A percentile compares a stretch with the other conserved stretches of the same genome.
Evolutionary conservation across 2,329 filamentous ascomycete species (phyloP).

Genomic region (Stromatinia cepivora): DNA sequence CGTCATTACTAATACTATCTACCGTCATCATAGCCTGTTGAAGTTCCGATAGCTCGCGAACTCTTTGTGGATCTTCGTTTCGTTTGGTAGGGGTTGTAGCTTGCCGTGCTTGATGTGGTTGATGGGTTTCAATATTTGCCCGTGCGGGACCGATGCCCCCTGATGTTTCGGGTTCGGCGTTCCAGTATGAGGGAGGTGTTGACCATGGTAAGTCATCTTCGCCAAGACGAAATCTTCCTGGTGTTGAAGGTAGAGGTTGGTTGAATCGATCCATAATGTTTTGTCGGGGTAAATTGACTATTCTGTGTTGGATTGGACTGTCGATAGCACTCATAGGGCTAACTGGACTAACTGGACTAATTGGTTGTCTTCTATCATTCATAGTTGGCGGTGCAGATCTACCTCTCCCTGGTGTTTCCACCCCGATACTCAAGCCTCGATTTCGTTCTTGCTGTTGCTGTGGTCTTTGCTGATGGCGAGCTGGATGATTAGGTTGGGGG

Average conservation of each 20-base stretch:
- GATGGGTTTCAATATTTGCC: not conserved
- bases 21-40: conserved; percentile 42
- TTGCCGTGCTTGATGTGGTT: conserved; percentile 1
- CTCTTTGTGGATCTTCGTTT: conserved; percentile 37
- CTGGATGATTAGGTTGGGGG: not conserved
- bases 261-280: conserved; percentile 8
- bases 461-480: conserved; percentile 7
- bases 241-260: conserved; percentile 36
- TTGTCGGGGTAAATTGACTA: conserved; percentile 21
- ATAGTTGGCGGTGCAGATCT: conserved; percentile 37
- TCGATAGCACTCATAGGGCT: conserved; percentile 30
- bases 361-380: conserved; percentile 27
- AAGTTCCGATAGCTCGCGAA: conserved; percentile 36
- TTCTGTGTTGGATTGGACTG: conserved; percentile 25
- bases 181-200: conserved; percentile 36
- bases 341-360: conserved; percentile 29
- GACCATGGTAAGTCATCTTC: conserved; percentile 40
- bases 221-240: conserved; percentile 39
- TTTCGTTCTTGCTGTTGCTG: conserved; percentile 21
- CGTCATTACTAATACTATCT: conserved; percentile 36
- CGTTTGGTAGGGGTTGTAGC: conserved; percentile 22
- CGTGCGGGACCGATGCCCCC: not conserved
- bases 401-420: conserved; percentile 30
- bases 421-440: conserved; percentile 24
- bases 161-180: conserved; percentile 23